Percentiles rank a stretch among this genome's conserved stretches.
These are phyloP conservation scores for Trichoderma guizhouense DNA, from an alignment of 2,329 filamentous ascomycete species.

Conservation along the genomic window DNA sequence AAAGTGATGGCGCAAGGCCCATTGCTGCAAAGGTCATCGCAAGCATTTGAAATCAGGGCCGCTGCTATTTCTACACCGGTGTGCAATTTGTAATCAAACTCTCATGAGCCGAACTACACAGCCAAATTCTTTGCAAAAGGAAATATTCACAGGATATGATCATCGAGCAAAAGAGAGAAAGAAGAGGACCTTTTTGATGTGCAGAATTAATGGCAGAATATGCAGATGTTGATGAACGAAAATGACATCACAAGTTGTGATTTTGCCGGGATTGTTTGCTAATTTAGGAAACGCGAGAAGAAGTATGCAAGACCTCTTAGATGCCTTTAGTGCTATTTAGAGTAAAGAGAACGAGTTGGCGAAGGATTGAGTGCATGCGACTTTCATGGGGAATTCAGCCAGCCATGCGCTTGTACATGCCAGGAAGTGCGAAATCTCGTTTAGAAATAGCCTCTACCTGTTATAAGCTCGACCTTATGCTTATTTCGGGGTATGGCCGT, in stretches of 20 bases:
- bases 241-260: not conserved
- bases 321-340: not conserved
- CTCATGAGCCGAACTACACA: not conserved
- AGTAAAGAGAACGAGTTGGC: not conserved
- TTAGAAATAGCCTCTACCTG: not conserved
- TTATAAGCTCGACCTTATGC: not conserved
- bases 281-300: not conserved
- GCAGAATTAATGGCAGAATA: not conserved
- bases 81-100: not conserved
- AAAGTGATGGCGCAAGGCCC: slow-evolving; percentile 16
- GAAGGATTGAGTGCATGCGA: not conserved
- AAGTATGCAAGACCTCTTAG: not conserved
- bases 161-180: not conserved
- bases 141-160: not conserved
- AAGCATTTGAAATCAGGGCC: slow-evolving; percentile 12
- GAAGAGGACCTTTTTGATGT: not conserved
- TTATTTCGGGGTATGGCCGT: not conserved
- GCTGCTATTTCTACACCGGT: slow-evolving; percentile 9
- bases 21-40: not conserved
- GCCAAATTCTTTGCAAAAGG: not conserved
- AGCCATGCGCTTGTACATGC: not conserved
- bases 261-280: not conserved
- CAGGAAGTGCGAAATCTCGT: not conserved
- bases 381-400: not conserved
- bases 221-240: not conserved